A percentile compares a stretch with the other conserved stretches of the same genome.
phyloP scores from a whole-genome alignment of 2,329 filamentous ascomycete species.

The Monosporascus ibericus region DNA sequence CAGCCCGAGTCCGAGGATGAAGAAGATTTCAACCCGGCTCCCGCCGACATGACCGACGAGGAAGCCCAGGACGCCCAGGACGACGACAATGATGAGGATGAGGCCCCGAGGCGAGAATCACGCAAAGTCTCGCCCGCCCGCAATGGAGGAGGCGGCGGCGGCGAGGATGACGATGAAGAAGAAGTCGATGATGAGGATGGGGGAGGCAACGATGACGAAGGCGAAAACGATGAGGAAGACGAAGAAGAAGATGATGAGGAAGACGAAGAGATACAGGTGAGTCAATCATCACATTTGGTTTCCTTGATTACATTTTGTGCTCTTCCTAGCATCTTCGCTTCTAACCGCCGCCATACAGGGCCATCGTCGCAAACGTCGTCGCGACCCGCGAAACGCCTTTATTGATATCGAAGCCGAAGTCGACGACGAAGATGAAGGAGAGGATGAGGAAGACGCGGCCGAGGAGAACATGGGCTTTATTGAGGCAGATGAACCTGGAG shows the following conservation, averaged over 20 bases:
- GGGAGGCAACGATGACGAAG: constrained; percentile 41
- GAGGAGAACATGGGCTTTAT: constrained; percentile 79
- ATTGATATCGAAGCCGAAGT: constrained; percentile 98
- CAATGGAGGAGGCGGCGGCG: constrained; percentile 27
- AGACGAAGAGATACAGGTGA: constrained; percentile 61
- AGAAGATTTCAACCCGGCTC: constrained; percentile 81
- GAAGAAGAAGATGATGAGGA: constrained; percentile 56
- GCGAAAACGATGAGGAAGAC: constrained; percentile 40
- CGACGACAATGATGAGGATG: constrained; percentile 22
- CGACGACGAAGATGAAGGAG: constrained; percentile 84
- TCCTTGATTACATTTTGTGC: constrained; percentile 1
- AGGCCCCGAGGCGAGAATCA: constrained; percentile 13
- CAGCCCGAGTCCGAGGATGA: constrained; percentile 63
- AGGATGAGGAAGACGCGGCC: constrained; percentile 84
- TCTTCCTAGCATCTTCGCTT: constrained; percentile 1
- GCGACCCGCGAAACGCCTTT: constrained; percentile 74
- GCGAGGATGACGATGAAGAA: constrained; percentile 41
- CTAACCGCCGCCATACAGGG: constrained; percentile 31
- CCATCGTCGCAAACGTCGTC: constrained; percentile 75
- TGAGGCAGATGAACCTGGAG: constrained; percentile 85
- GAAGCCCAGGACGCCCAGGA: constrained; percentile 46
- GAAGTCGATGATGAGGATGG: constrained; percentile 34
- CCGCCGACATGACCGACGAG: constrained; percentile 67
- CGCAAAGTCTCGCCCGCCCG: constrained; percentile 17
- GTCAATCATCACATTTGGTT: constrained; percentile 7